Evolutionary conservation across 495 filamentous ascomycete species (phyloP).

Genomic region (Entonaema liquescens): DNA sequence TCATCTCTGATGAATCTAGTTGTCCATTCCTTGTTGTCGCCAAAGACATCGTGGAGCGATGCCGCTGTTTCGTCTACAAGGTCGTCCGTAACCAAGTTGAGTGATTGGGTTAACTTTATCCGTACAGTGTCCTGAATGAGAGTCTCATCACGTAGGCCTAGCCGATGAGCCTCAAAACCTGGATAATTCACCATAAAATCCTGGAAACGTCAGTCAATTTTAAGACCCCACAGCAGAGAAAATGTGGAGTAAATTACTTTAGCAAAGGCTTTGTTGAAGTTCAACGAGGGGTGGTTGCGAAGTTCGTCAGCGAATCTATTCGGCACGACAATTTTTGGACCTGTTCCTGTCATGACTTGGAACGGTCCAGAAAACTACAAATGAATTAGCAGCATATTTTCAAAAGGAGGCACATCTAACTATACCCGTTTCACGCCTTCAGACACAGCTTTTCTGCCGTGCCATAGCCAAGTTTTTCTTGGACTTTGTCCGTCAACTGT

Average conservation of each 20-base stretch:
- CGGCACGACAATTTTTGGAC: slow-evolving; percentile 55
- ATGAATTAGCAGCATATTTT: slow-evolving; percentile 11
- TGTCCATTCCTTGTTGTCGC: slow-evolving; percentile 34
- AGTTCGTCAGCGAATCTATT: slow-evolving; percentile 61
- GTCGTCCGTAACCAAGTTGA: slow-evolving; percentile 52
- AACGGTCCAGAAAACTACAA: slow-evolving; percentile 43
- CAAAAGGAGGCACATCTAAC: neutral
- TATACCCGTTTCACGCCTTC: slow-evolving; percentile 39
- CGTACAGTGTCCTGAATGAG: slow-evolving; percentile 54
- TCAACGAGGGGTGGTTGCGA: slow-evolving; percentile 52
- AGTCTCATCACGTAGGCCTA: slow-evolving; percentile 29
- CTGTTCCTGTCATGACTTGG: slow-evolving; percentile 44
- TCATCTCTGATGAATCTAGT: slow-evolving; percentile 37
- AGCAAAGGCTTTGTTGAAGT: slow-evolving; percentile 52
- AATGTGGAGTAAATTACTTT: slow-evolving; percentile 46
- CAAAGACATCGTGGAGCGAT: slow-evolving; percentile 52
- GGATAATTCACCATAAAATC: slow-evolving; percentile 58
- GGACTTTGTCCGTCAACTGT: slow-evolving; percentile 37
- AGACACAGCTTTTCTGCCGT: slow-evolving; percentile 33
- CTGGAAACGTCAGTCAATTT: slow-evolving; percentile 22
- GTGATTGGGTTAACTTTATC: slow-evolving; percentile 58
- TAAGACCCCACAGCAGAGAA: neutral
- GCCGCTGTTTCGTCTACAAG: slow-evolving; percentile 55
- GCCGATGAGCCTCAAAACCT: slow-evolving; percentile 56
- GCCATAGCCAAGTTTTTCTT: slow-evolving; percentile 37